phyloP scores from a whole-genome alignment of 306 rosid species.

The Luffa aegyptiaca region DNA sequence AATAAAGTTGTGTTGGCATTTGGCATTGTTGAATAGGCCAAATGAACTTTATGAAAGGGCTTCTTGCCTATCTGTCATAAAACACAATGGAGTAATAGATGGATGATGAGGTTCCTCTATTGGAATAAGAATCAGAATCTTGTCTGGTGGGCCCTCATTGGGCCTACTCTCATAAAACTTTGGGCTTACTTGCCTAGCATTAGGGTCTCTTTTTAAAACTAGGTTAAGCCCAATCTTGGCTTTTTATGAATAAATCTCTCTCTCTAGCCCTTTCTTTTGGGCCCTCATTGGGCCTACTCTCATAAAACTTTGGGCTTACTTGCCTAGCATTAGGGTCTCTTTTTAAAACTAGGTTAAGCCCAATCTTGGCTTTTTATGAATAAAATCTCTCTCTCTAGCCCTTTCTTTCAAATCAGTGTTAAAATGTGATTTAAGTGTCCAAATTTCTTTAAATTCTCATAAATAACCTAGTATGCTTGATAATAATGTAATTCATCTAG shows the following conservation, averaged over 20 bases:
- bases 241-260: too few relatives aligned
- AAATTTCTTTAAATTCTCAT: neutral
- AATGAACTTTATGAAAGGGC: neutral
- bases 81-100: neutral
- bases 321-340: neutral
- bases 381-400: neutral
- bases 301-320: neutral
- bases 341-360: neutral
- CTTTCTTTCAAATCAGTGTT: too few relatives aligned
- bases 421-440: too few relatives aligned
- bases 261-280: neutral
- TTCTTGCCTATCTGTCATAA: neutral
- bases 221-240: conserved; percentile 1
- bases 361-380: neutral
- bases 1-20: too few relatives aligned
- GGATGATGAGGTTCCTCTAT: conserved; percentile 1
- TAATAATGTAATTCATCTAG: too few relatives aligned
- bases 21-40: neutral
- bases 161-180: conserved; percentile 4
- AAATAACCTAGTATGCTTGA: neutral
- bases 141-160: conserved; percentile 10
- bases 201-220: neutral
- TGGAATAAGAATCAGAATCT: conserved; percentile 9
- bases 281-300: conserved; percentile 7
- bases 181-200: conserved; percentile 1